Conservation (phyloP, 2,329 filamentous ascomycete genomes). For the Cadophora malorum region DNA sequence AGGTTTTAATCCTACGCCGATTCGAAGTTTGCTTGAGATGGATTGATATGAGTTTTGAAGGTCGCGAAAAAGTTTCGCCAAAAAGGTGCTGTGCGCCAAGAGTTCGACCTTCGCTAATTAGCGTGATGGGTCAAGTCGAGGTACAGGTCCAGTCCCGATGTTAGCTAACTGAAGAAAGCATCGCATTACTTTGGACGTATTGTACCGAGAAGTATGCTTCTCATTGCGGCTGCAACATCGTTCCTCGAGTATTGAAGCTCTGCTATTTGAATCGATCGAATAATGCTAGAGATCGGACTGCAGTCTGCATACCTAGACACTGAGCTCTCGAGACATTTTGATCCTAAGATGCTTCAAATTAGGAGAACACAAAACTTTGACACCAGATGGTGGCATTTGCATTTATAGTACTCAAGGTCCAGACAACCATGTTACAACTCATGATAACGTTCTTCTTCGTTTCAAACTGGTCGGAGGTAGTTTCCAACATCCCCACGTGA, state of each 20-base stretch:
- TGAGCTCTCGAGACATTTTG: too few species aligned
- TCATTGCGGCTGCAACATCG: background rate
- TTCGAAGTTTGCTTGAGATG: slow-evolving; percentile 21
- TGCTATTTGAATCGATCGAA: too few species aligned
- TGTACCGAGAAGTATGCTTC: too few species aligned
- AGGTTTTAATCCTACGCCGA: slow-evolving; percentile 58
- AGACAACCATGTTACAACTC: too few species aligned
- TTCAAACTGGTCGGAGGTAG: too few species aligned
- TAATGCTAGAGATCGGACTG: too few species aligned
- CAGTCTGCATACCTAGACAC: too few species aligned
- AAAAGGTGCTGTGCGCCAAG: slow-evolving; percentile 37
- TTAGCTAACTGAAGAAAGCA: background rate
- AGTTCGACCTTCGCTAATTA: slow-evolving; percentile 30
- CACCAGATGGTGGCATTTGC: too few species aligned
- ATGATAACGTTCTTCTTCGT: background rate
- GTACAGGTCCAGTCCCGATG: background rate
- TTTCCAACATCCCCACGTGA: background rate
- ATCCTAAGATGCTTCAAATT: too few species aligned
- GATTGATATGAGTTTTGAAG: slow-evolving; percentile 16
- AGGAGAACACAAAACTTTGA: too few species aligned
- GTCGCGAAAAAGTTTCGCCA: slow-evolving; percentile 21
- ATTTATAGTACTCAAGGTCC: too few species aligned
- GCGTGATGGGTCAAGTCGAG: slow-evolving; percentile 2
- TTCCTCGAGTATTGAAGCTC: background rate
- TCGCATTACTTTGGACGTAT: too few species aligned